These are phyloP conservation scores for Xylariaceae sp. DNA, from an alignment of 2,329 filamentous ascomycete genomes.

Conservation along the genomic window DNA sequence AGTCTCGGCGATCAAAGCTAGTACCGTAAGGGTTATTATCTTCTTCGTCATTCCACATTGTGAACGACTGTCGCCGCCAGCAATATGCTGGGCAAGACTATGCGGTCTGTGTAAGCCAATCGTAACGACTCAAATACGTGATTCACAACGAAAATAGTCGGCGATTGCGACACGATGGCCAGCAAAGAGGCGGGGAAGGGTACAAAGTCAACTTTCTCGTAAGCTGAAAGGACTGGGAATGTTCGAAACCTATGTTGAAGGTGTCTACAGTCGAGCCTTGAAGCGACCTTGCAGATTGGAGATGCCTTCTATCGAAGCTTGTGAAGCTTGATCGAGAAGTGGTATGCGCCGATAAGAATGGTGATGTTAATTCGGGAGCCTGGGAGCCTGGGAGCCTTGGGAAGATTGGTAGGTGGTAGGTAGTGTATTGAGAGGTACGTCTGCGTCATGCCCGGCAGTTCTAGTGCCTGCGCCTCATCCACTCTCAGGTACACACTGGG, in stretches of 20 bases:
- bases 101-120: slow-evolving; percentile 7
- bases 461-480: not conserved
- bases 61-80: slow-evolving; percentile 26
- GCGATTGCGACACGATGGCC: slow-evolving; percentile 13
- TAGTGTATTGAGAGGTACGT: slow-evolving; percentile 2
- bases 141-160: slow-evolving; percentile 12
- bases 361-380: slow-evolving; percentile 16
- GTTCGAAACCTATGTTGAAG: not conserved
- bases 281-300: not conserved
- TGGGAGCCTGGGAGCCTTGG: slow-evolving; percentile 10
- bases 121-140: slow-evolving; percentile 1
- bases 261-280: not conserved
- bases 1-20: slow-evolving; percentile 84
- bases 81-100: slow-evolving; percentile 12
- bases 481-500: not conserved
- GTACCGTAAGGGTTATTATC: slow-evolving; percentile 95
- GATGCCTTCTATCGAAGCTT: slow-evolving; percentile 2
- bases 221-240: not conserved
- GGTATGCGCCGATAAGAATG: slow-evolving; percentile 8
- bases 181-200: slow-evolving; percentile 26
- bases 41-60: slow-evolving; percentile 94
- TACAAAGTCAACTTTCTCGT: slow-evolving; percentile 3
- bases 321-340: not conserved
- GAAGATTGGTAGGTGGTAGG: too few relatives aligned
- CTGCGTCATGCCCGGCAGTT: not conserved